phyloP scores from a whole-genome alignment of 192 early-diverging fungal species.

The Tieghemiomyces parasiticus region DNA sequence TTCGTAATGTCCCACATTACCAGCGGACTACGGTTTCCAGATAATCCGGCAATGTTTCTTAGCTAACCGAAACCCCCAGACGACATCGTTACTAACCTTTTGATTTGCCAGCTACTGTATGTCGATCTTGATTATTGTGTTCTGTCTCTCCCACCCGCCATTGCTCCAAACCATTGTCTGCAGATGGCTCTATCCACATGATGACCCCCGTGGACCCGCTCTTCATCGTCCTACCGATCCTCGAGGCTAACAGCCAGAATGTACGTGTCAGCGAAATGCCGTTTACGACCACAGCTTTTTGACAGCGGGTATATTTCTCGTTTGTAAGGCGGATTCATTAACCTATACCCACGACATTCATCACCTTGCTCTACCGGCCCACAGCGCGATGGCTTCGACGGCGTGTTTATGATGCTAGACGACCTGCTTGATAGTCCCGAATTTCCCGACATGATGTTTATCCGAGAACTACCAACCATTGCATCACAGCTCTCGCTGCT shows the following conservation, averaged over 20 bases:
- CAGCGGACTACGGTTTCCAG: background rate
- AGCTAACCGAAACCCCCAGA: background rate
- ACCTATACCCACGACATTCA: too few relatives aligned
- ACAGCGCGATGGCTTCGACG: constrained; percentile 7
- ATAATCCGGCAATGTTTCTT: background rate
- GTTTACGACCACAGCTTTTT: too few relatives aligned
- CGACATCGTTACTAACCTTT: background rate
- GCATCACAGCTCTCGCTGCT: background rate
- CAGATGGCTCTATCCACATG: constrained; percentile 5
- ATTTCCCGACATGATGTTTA: background rate
- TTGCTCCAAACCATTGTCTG: background rate
- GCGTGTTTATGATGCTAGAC: constrained; percentile 2
- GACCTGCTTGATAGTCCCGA: background rate
- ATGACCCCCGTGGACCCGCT: constrained; percentile 1
- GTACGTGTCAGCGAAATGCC: too few relatives aligned
- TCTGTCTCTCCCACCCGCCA: too few relatives aligned
- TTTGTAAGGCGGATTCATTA: too few relatives aligned
- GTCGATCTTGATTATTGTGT: too few relatives aligned
- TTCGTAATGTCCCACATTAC: background rate
- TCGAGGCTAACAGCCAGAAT: constrained; percentile 3
- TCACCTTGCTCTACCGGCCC: too few relatives aligned
- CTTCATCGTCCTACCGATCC: constrained; percentile 2
- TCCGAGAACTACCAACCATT: background rate
- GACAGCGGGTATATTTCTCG: too few relatives aligned
- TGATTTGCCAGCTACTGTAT: too few relatives aligned